Evolutionary conservation across 768 basidiomycete species (phyloP), one percentile per base, ranked within the genome.

Genomic region (Stropharia rugosoannulata): DNA sequence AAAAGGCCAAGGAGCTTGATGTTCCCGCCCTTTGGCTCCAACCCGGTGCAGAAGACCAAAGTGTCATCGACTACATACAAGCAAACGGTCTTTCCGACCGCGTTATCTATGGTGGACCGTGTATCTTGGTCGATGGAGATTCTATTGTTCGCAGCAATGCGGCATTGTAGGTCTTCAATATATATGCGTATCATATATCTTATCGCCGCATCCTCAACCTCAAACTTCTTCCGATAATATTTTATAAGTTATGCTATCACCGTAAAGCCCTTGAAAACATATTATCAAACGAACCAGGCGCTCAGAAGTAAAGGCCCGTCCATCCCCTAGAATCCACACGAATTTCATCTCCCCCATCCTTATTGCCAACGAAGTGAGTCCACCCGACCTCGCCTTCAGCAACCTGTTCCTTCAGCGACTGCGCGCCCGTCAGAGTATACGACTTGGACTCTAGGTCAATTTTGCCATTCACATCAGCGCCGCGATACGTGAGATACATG

Each of bases 11-110:
- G 67, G 77, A 78, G n/a, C 80, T 84, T n/a, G 69, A 70, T n/a
- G 69, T 91, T n/a, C 87, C 86, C 5, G 79, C 85, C 3, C 76
- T 94, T 42, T 96, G 94, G 94, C 80, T 95, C 29, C 94, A 96
- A 68, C 94, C 94, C 6, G 93, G 93, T 18, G 90, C 93, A 6
- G 85, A 88, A 60, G 86, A 92, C 62, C 78, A 75, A 13, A 70
- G 71, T 2, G 90, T 94, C 45, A 70, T 76, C 13, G 64, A 75
- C 13, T 95, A 81, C 62, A 84, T 95, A 66, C 78, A 81, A 39
- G 80, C 84, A 55, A 84, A 87, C 49, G 80, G 76, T 4, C 69
- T 93, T 60, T 71, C 75, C 35, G 84, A 85, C 64, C 78, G 78
- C 56, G 89, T 90, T n/a, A 80, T 95, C 48, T 84, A 82, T 66